phyloP scores from a whole-genome alignment of 768 basidiomycete genomes.

The Mycena galopus region DNA sequence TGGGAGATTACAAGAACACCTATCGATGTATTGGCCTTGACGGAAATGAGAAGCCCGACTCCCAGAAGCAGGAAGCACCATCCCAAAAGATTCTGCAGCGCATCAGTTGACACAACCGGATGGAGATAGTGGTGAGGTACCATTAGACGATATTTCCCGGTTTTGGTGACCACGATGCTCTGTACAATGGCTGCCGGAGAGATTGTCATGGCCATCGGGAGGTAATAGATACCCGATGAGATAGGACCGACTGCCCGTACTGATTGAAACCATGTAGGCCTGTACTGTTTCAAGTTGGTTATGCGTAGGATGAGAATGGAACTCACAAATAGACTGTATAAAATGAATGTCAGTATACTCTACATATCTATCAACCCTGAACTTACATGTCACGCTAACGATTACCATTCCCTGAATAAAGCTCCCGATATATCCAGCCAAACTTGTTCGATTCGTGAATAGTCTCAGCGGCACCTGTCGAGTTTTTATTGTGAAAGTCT shows the following conservation, averaged over 20 bases:
- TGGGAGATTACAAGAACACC: slow-evolving; percentile 41
- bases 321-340: slow-evolving; percentile 11
- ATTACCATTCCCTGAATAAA: slow-evolving; percentile 12
- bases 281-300: background rate
- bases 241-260: slow-evolving; percentile 50
- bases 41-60: slow-evolving; percentile 49
- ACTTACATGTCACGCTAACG: slow-evolving; percentile 2
- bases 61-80: slow-evolving; percentile 49
- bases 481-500: background rate
- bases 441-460: slow-evolving; percentile 2
- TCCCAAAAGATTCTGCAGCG: slow-evolving; percentile 28
- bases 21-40: slow-evolving; percentile 42
- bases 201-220: slow-evolving; percentile 49
- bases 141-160: slow-evolving; percentile 43
- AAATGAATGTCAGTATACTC: background rate
- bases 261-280: slow-evolving; percentile 51
- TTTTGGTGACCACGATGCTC: slow-evolving; percentile 46
- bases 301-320: background rate
- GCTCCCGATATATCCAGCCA: slow-evolving; percentile 4
- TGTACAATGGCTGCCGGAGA: slow-evolving; percentile 53
- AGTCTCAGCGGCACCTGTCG: background rate
- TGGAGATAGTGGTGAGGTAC: slow-evolving; percentile 16
- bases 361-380: background rate
- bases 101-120: background rate
- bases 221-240: slow-evolving; percentile 50